These are phyloP conservation scores for Infundibulicybe gibba DNA, from an alignment of 768 basidiomycete genomes.

Conservation along the genomic window DNA sequence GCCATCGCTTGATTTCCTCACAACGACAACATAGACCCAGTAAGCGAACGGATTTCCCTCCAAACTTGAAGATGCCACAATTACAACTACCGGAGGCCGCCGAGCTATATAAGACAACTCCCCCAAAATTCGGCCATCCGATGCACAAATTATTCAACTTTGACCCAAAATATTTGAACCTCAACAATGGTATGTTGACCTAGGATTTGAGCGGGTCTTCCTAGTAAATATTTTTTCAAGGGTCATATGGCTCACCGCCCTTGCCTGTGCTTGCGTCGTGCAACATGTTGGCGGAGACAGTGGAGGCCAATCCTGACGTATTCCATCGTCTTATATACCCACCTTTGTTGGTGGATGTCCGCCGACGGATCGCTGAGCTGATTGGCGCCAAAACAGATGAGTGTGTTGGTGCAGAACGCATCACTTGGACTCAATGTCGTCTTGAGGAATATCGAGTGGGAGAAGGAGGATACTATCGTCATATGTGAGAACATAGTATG, in stretches of 20 bases:
- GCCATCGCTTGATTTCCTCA: too few species aligned
- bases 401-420: slow-evolving; percentile 61
- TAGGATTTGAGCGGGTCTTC: slow-evolving; percentile 21
- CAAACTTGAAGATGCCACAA: too few species aligned
- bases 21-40: too few species aligned
- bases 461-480: slow-evolving; percentile 62
- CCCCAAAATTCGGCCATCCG: slow-evolving; percentile 50
- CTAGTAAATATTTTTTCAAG: slow-evolving; percentile 29
- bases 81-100: not conserved
- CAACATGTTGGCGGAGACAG: slow-evolving; percentile 25
- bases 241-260: slow-evolving; percentile 49
- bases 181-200: slow-evolving; percentile 54
- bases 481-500: slow-evolving; percentile 38
- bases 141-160: slow-evolving; percentile 53
- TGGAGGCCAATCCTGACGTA: slow-evolving; percentile 49
- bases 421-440: slow-evolving; percentile 67
- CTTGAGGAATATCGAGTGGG: slow-evolving; percentile 65
- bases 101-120: slow-evolving; percentile 20
- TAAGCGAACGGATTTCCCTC: too few species aligned
- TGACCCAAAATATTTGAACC: slow-evolving; percentile 55
- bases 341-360: slow-evolving; percentile 30
- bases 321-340: slow-evolving; percentile 34
- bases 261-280: slow-evolving; percentile 39
- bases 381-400: slow-evolving; percentile 50
- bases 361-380: slow-evolving; percentile 47